Base-by-base conservation (phyloP, 148 eudicot genomes). In the Heliamphora exappendiculata region DNA sequence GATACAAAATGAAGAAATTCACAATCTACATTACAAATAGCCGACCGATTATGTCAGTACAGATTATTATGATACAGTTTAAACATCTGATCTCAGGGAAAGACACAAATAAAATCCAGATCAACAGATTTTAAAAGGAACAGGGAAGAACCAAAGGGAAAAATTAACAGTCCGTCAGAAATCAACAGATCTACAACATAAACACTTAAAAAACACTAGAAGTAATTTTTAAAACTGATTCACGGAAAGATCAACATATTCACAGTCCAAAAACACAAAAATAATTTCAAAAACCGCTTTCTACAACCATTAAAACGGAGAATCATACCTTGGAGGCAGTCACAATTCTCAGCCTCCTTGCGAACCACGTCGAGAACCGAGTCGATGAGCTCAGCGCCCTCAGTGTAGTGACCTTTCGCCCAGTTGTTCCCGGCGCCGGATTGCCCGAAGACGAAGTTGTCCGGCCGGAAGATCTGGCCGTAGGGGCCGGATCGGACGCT, bases 341-440 rank as follows among this genome's bases (percentile, higher is more conserved):
- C 64, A 28, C 64, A 59, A 19, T 59, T 28, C 64, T 59, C 64
- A 28, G 36, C 64, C 64, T 59, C 64, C 64, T 59, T 59, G 0
- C 64, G 64, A 7, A 59, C 64, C 34, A 59, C 64, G 28, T 59
- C 64, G 64, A 59, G 64, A 3, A 59, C 64, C 4, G 64, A 59
- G 28, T 59, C 64, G 16, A 59, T 59, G 16, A 59, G 64, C 64
- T 59, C 64, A 59, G 64, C 64, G 34, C 64, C 64, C 64, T 59
- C 64, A 14, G 64, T 60, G 19, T 60, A 60, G 14, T 62, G 67
- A 4, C 67, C 39, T 33, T 62, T 31, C 8, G 67, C 67, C 67
- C 67, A 62, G n/a, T 62, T 62, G 39, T 33, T 62, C 0, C 67
- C 67, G 8, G 39, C 67, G n/a, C 67, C 39, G 20, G 67, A 62